Percentiles rank a stretch among this genome's conserved stretches.
phyloP scores from a whole-genome alignment of 108 stramenopile genomes.

The Licmophora abbreviata region DNA sequence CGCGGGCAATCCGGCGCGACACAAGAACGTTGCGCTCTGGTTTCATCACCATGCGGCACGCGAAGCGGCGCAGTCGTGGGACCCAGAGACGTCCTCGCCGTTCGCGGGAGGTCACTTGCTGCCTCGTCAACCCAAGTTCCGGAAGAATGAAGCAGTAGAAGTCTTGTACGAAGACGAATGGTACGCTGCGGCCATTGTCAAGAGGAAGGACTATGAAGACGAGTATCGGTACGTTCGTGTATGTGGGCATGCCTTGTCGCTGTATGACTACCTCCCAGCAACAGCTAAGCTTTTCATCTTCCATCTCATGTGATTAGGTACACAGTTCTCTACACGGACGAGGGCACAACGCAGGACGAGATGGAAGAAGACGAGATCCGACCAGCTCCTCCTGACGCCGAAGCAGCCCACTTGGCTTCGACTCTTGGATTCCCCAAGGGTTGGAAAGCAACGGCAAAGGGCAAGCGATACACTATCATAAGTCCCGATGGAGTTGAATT shows the following conservation, averaged over 20 bases:
- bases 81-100: slow-evolving; percentile 15
- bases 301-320: slow-evolving; percentile 25
- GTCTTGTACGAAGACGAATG: slow-evolving; percentile 68
- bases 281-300: not conserved
- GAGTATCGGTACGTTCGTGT: slow-evolving; percentile 30
- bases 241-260: not conserved
- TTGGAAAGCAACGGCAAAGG: slow-evolving; percentile 36
- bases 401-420: not conserved
- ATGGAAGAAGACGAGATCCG: slow-evolving; percentile 58
- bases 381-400: slow-evolving; percentile 9
- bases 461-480: slow-evolving; percentile 31
- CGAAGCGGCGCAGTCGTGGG: slow-evolving; percentile 23
- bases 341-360: slow-evolving; percentile 58
- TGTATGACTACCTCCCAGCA: not conserved
- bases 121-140: slow-evolving; percentile 42
- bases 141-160: slow-evolving; percentile 66
- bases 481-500: slow-evolving; percentile 36
- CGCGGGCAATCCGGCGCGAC: slow-evolving; percentile 21
- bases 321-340: slow-evolving; percentile 59
- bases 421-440: slow-evolving; percentile 40
- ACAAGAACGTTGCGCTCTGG: slow-evolving; percentile 22
- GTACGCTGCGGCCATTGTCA: slow-evolving; percentile 58
- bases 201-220: slow-evolving; percentile 47
- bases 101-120: slow-evolving; percentile 55
- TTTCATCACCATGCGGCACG: slow-evolving; percentile 44